Percentiles rank a stretch among this genome's conserved stretches.
These are phyloP conservation scores for Clonostachys sp. DNA, from an alignment of 2,329 filamentous ascomycete species.

Conservation along the genomic window DNA sequence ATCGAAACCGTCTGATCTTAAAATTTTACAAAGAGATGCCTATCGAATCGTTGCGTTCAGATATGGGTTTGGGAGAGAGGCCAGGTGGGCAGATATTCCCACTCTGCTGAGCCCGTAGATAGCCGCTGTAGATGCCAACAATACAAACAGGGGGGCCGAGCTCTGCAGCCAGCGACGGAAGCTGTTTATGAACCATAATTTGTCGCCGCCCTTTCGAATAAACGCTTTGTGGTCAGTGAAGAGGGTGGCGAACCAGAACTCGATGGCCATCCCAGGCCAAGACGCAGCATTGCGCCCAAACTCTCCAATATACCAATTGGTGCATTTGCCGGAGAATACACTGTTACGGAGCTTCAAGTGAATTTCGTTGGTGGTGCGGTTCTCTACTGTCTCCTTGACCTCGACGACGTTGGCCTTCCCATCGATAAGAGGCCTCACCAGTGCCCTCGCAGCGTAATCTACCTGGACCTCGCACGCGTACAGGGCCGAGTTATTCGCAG, in stretches of 20 bases:
- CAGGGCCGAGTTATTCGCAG: slow-evolving; percentile 16
- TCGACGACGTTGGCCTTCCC: slow-evolving; percentile 1
- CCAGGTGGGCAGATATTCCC: no score
- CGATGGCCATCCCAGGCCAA: slow-evolving; percentile 22
- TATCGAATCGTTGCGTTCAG: no score
- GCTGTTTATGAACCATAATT: no score
- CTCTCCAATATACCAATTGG: slow-evolving; percentile 11
- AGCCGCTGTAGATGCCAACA: no score
- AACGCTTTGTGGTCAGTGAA: not conserved
- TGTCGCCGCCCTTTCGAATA: not conserved
- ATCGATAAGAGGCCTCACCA: slow-evolving; percentile 21
- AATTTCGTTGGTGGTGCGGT: slow-evolving; percentile 7
- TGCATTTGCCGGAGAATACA: slow-evolving; percentile 9
- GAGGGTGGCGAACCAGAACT: slow-evolving; percentile 23
- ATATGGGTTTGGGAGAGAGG: no score
- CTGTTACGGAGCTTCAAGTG: slow-evolving; percentile 7
- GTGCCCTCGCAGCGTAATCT: slow-evolving; percentile 18
- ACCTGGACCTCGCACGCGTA: slow-evolving; percentile 15
- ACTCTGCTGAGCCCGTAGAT: no score
- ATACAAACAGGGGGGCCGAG: no score
- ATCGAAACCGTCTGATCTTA: no score
- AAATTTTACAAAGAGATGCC: no score
- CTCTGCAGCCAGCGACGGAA: no score
- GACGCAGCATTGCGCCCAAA: slow-evolving; percentile 17
- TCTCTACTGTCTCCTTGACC: slow-evolving; percentile 5